A percentile compares a stretch with the other conserved stretches of the same genome.
Conservation (phyloP, 1,284 basidiomycete species). For the Rhodotorula sp. region DNA sequence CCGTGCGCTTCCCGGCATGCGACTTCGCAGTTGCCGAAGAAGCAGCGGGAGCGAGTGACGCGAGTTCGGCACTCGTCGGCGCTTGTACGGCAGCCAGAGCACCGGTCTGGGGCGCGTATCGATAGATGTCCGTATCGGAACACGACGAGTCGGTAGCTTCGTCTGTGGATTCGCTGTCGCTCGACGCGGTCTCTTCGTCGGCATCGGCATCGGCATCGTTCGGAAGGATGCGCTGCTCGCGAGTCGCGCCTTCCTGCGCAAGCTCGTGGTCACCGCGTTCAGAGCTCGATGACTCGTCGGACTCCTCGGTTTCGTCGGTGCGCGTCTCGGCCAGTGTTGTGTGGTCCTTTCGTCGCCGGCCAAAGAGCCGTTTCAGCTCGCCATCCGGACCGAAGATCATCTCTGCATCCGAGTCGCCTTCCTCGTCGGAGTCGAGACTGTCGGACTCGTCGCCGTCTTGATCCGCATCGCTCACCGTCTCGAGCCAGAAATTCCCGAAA, state of each 20-base stretch:
- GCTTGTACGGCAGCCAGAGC: conserved; percentile 35
- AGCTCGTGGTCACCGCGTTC: conserved; percentile 31
- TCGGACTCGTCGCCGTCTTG: conserved; percentile 16
- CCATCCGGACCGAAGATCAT: conserved; percentile 32
- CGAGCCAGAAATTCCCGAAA: conserved; percentile 36
- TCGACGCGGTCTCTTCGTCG: conserved; percentile 23
- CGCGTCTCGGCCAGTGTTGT: conserved; percentile 25
- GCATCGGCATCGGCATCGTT: conserved; percentile 4
- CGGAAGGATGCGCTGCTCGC: conserved; percentile 4
- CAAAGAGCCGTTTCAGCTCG: conserved; percentile 23
- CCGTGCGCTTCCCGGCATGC: conserved; percentile 4
- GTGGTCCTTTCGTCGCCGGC: conserved; percentile 8
- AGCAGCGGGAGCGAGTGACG: conserved; percentile 19
- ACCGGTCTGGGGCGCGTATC: conserved; percentile 31
- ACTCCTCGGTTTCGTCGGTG: conserved; percentile 35
- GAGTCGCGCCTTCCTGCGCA: conserved; percentile 35
- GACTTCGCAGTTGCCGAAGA: background rate
- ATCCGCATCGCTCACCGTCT: conserved; percentile 20
- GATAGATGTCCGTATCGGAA: conserved; percentile 31
- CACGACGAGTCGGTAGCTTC: conserved; percentile 26
- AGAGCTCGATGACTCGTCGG: background rate
- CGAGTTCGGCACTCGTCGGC: conserved; percentile 36
- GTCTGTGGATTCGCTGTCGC: conserved; percentile 5
- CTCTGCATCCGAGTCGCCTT: conserved; percentile 32
- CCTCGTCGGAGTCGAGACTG: background rate